Conservation (phyloP, 805 yeast species). For the Metschnikowia bowlesiae region DNA sequence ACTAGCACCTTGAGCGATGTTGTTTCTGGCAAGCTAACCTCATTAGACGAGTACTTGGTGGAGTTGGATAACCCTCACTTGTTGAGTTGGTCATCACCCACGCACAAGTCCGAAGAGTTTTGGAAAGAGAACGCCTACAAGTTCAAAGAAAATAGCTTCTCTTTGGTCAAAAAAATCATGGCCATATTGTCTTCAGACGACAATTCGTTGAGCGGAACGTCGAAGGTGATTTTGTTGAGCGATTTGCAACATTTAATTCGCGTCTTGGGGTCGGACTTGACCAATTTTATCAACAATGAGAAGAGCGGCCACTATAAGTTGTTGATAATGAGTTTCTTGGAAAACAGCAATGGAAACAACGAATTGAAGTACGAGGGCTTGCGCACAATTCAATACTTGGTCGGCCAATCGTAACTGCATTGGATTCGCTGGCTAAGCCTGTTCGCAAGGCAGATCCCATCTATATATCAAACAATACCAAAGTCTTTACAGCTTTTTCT, state of each 20-base stretch:
- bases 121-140: conserved; percentile 79
- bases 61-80: conserved; percentile 77
- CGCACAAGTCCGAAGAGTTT: conserved; percentile 82
- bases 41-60: conserved; percentile 85
- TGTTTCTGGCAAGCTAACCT: conserved; percentile 68
- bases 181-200: conserved; percentile 39
- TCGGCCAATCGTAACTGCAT: conserved; percentile 53
- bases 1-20: conserved; percentile 62
- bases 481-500: background rate
- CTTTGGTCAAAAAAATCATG: conserved; percentile 59
- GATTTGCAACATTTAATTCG: conserved; percentile 41
- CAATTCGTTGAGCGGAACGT: conserved; percentile 15
- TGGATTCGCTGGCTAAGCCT: background rate
- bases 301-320: conserved; percentile 61
- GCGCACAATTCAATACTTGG: conserved; percentile 90
- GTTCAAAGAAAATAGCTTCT: conserved; percentile 78
- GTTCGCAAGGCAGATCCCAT: background rate
- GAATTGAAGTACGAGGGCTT: conserved; percentile 93
- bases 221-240: conserved; percentile 37
- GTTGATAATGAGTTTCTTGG: conserved; percentile 78
- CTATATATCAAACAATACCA: background rate
- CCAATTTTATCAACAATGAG: conserved; percentile 33
- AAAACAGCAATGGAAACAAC: conserved; percentile 61
- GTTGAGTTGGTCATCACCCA: conserved; percentile 77
- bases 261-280: conserved; percentile 37